A percentile compares a stretch with the other conserved stretches of the same genome.
Conservation (phyloP, 768 basidiomycete species). For the Hygrocybe punicea region DNA sequence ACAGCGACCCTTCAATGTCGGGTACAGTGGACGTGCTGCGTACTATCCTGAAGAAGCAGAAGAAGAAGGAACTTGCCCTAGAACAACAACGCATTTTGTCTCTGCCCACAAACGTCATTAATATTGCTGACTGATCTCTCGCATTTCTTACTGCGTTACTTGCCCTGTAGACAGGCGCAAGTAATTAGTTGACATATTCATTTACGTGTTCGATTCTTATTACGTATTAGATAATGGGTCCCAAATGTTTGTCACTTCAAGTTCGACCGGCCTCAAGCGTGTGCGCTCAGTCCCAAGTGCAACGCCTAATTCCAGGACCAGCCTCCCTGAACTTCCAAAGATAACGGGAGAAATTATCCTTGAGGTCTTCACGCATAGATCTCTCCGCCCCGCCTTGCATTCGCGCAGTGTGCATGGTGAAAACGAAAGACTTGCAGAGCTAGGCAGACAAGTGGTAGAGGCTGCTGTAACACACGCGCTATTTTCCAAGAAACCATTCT, state of each 20-base stretch:
- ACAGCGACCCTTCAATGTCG: constrained; percentile 36
- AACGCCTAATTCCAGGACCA: constrained; percentile 15
- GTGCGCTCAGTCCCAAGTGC: constrained; percentile 9
- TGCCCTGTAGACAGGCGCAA: too few relatives aligned
- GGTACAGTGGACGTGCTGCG: constrained; percentile 37
- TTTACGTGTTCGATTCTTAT: too few relatives aligned
- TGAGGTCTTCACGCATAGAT: constrained; percentile 68
- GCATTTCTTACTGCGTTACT: too few relatives aligned
- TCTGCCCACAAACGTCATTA: background rate
- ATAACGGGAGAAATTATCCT: constrained; percentile 52
- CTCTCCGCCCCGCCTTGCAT: constrained; percentile 44
- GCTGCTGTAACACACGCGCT: constrained; percentile 45
- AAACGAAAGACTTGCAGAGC: constrained; percentile 52
- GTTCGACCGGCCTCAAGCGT: background rate
- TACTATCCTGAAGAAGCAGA: constrained; percentile 10
- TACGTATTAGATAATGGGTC: too few relatives aligned
- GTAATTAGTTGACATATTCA: too few relatives aligned
- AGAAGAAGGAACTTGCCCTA: constrained; percentile 1
- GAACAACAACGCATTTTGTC: background rate
- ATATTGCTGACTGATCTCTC: too few relatives aligned
- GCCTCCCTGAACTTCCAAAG: constrained; percentile 45
- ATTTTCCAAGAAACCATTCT: constrained; percentile 50
- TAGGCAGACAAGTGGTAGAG: constrained; percentile 50
- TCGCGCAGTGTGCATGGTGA: constrained; percentile 44
- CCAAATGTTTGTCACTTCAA: background rate